phyloP scores from a whole-genome alignment of 805 yeast genomes.

The Myxozyma monticola region DNA sequence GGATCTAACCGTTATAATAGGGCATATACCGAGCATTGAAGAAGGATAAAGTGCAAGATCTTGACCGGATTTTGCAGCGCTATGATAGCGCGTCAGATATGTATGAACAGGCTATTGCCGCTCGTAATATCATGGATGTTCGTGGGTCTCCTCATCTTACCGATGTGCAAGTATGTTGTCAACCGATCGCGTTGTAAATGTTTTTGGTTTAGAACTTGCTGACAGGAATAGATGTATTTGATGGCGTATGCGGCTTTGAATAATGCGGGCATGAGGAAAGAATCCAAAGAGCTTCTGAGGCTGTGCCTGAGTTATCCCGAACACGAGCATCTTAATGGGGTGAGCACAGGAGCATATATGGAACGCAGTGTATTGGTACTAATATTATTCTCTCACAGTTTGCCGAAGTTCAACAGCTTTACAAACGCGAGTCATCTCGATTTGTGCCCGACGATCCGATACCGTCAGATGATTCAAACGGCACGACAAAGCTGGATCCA shows the following conservation, averaged over 20 bases:
- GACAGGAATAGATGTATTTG: background rate
- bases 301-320: background rate
- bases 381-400: background rate
- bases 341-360: background rate
- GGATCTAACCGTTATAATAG: background rate
- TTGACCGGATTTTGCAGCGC: slow-evolving; percentile 5
- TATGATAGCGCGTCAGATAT: slow-evolving; percentile 7
- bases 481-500: background rate
- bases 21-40: slow-evolving; percentile 3
- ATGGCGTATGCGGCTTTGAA: slow-evolving; percentile 5
- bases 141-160: slow-evolving; percentile 1
- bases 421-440: background rate
- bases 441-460: background rate
- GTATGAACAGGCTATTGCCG: slow-evolving; percentile 3
- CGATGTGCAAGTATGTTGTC: background rate
- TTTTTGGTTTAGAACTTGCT: background rate
- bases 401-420: slow-evolving; percentile 3
- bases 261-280: background rate
- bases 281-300: background rate
- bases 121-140: slow-evolving; percentile 4
- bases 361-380: background rate
- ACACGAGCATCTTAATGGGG: background rate
- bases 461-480: background rate
- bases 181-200: background rate
- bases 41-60: background rate